These are phyloP conservation scores for Acanthamoeba lugdunensis DNA, from an alignment of 208 protist genomes.

Conservation along the genomic window DNA sequence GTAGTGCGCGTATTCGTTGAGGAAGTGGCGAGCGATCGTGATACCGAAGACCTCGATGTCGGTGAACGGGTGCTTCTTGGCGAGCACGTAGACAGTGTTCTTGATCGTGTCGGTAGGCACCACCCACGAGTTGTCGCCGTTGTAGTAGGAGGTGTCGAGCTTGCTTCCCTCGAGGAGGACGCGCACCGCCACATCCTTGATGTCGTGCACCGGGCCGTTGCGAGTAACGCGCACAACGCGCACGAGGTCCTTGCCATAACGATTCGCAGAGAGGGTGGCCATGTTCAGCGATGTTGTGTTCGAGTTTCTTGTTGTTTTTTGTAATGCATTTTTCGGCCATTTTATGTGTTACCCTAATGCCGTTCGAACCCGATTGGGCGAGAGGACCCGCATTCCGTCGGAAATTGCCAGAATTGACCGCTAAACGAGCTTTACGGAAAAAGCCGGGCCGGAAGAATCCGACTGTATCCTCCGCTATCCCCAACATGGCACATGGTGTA, in stretches of 20 bases:
- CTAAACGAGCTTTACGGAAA: too few relatives aligned
- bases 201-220: slow-evolving; percentile 54
- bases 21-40: slow-evolving; percentile 11
- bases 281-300: slow-evolving; percentile 4
- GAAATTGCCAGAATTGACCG: too few relatives aligned
- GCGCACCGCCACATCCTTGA: slow-evolving; percentile 76
- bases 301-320: too few relatives aligned
- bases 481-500: too few relatives aligned
- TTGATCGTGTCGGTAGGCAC: slow-evolving; percentile 81
- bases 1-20: slow-evolving; percentile 14
- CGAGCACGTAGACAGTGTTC: slow-evolving; percentile 79
- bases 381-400: too few relatives aligned
- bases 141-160: slow-evolving; percentile 64
- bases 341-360: too few relatives aligned
- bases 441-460: too few relatives aligned
- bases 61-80: slow-evolving; percentile 73
- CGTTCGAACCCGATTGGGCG: too few relatives aligned
- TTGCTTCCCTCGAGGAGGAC: slow-evolving; percentile 74
- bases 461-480: too few relatives aligned
- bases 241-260: slow-evolving; percentile 79
- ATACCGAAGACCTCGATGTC: slow-evolving; percentile 63
- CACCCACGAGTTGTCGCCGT: slow-evolving; percentile 76
- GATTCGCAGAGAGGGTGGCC: slow-evolving; percentile 73
- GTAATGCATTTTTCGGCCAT: too few relatives aligned
- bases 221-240: slow-evolving; percentile 75